These are phyloP conservation scores for Penicillium sp. DNA, from an alignment of 2,329 filamentous ascomycete species.

Conservation along the genomic window DNA sequence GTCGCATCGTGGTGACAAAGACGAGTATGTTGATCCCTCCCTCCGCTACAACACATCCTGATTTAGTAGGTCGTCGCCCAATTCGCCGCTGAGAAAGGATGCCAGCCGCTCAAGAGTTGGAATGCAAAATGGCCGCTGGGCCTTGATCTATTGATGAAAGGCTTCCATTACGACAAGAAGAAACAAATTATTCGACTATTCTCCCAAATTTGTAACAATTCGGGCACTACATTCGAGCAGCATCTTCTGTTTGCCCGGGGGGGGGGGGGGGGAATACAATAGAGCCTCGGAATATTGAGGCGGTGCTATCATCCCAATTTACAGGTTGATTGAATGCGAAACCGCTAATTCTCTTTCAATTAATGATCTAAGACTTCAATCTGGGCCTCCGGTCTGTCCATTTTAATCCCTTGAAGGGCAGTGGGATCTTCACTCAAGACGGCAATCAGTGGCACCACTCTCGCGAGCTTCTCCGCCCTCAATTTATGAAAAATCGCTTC, in stretches of 20 bases:
- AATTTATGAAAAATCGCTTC: slow-evolving; percentile 27
- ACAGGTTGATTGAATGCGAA: slow-evolving; percentile 23
- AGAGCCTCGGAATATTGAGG: slow-evolving; percentile 25
- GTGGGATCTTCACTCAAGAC: slow-evolving; percentile 17
- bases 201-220: not conserved
- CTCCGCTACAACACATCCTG: not conserved
- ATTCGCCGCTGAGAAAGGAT: not conserved
- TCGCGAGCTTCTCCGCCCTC: not conserved
- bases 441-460: not conserved
- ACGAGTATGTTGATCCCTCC: slow-evolving; percentile 28
- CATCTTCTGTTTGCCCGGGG: not conserved
- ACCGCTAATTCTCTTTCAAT: not conserved
- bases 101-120: not conserved
- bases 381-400: slow-evolving; percentile 12
- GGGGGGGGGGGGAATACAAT: not conserved
- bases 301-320: slow-evolving; percentile 28
- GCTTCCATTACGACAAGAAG: not conserved
- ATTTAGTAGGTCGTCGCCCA: not conserved
- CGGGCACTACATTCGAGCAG: not conserved
- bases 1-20: not conserved
- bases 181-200: not conserved
- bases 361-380: slow-evolving; percentile 8
- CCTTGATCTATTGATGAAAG: not conserved
- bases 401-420: slow-evolving; percentile 5
- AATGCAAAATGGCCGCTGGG: not conserved